A percentile compares a stretch with the other conserved stretches of the same genome.
Conservation (phyloP, 257 asterid species). For the Perilla frutescens region DNA sequence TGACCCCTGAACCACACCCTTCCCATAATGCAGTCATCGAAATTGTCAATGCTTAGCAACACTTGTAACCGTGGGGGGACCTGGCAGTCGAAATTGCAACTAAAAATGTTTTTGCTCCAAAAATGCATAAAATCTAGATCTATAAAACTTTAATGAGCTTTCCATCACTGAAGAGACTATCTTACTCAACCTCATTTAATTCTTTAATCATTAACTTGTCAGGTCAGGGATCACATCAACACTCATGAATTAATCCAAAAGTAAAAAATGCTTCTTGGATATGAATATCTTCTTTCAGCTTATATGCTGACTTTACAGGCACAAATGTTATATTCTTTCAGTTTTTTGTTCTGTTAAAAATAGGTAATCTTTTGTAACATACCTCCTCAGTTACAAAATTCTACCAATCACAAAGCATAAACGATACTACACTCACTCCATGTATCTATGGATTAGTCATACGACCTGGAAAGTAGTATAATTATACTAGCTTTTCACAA, state of each 20-base stretch:
- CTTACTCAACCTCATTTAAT: neutral
- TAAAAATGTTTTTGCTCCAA: neutral
- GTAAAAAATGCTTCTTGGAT: neutral
- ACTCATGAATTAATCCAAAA: neutral
- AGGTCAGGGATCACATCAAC: neutral
- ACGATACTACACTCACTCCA: neutral
- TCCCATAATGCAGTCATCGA: constrained; percentile 8
- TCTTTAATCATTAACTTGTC: neutral
- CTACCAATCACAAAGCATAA: neutral
- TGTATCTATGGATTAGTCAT: neutral
- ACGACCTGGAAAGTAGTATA: too few species aligned
- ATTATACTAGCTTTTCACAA: too few species aligned
- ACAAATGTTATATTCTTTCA: neutral
- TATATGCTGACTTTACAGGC: neutral
- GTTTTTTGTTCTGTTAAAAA: neutral
- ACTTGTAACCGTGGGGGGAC: neutral
- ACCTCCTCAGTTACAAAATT: neutral
- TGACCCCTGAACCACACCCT: neutral
- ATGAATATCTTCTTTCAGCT: neutral
- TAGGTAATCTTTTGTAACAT: neutral
- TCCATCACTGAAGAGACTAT: neutral
- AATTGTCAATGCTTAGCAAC: constrained; percentile 1
- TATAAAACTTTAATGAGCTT: neutral
- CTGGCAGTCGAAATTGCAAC: neutral
- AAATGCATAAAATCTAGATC: constrained; percentile 5